Evolutionary conservation across 805 yeast species (phyloP), one percentile per base, ranked within the genome.

Genomic region (Saturnispora kantuleensis): DNA sequence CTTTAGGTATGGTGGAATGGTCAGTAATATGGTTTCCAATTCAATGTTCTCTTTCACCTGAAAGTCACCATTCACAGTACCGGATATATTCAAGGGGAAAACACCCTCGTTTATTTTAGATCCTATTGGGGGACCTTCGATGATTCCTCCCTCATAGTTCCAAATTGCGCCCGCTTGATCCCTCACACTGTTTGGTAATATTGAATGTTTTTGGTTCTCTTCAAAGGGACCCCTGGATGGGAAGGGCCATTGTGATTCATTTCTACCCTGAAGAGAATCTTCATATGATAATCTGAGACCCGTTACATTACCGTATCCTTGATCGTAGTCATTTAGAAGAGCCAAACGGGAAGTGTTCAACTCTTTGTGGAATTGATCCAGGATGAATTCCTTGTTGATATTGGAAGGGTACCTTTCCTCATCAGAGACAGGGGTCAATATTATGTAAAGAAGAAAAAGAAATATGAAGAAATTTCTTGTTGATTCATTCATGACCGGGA

Each of bases 231-330:
- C 58, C 5, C 52, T 49, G 43, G 59, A 55, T 9, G 49, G 76
- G 21, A 80, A 58, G 0, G 89, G 89, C 73, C 80, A 81, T 0
- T 76, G 69, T 48, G 71, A 69, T 1, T 62, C 65, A 26, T 67
- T 67, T 40, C 69, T 62, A 10, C 73, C 73, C 5, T 65, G 58
- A 1, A 71, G 16, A 12, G 68, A 70, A 59, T 82, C 94, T 9
- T 69, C 65, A 52, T 84, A 85, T 29, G 86, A 76, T 31, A 81
- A 60, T 53, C 69, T 71, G 47, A 81, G 75, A 3, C 96, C 96
- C 0, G 93, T 82, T 12, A 85, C 59, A 53, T 84, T 81, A 1
- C 84, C 83, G 56, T 79, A 80, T 5, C 84, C 86, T 4, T 62
- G 48, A 15, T 56, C 44, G 57, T 71, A 80, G 1, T 72, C 67